Base-by-base conservation (phyloP, 805 yeast species). In the Saturnispora serradocipensis region DNA sequence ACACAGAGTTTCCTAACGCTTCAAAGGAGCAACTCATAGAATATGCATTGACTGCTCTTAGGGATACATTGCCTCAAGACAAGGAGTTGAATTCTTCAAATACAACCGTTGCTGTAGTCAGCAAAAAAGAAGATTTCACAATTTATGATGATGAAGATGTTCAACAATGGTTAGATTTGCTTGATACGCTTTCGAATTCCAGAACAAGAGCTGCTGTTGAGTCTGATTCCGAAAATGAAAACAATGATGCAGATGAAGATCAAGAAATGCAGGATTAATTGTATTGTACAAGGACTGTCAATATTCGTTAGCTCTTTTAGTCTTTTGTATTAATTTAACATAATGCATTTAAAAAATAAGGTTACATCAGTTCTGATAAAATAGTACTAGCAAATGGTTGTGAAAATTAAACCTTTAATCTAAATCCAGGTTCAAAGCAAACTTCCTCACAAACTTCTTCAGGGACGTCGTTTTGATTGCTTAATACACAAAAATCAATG, bases 21-120 rank as follows among this genome's bases (percentile, higher is more conserved):
- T 72, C 78, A 11, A 72, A 76, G 38, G 95, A 88, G 60, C 82
- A 86, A 59, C 78, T 93, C 58, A 81, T 93, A 54, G 81, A 84
- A 43, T 89, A 82, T 60, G 98, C 95, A 4, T 82, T 93, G 59
- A 83, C 82, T 59, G 95, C 99, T 0, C 76, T 93, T 64, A 84
- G 97, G 68, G 98, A 93, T 63, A 91, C 98, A 0, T 74, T 93
- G 60, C 82, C 93, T 15, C 97, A 90, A 69, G 99, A 93, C 67
- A 90, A 88, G 66, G 96, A 93, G 66, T 78, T 93, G 66, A 88
- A 83, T 39, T 72, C 76, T 49, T 80, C 82, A 55, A 93, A 93
- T 70, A 86, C 97, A 4, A 84, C 95, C 1, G 86, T 93, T 57
- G 95, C 96, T 45, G 80, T 89, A 48, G 98, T 91, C n/a, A 97